phyloP scores from a whole-genome alignment of 805 yeast genomes.

The Myxozyma kluyveri region DNA sequence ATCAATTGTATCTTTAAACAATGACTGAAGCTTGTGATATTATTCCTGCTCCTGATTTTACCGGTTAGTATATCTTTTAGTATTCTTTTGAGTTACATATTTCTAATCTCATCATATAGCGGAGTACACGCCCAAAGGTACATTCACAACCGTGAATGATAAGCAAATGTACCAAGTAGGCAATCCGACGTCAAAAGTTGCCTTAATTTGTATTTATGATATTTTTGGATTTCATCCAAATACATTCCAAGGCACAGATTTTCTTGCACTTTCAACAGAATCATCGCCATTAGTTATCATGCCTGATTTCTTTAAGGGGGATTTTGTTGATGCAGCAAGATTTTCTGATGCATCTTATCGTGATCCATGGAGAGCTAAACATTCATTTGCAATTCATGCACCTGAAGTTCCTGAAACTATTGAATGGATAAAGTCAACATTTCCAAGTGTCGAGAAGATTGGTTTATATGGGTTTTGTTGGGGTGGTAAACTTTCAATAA shows the following conservation, averaged over 20 bases:
- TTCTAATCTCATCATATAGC: conserved; percentile 4
- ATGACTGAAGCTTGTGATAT: conserved; percentile 24
- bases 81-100: background rate
- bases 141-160: conserved; percentile 1
- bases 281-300: conserved; percentile 24
- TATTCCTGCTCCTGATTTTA: conserved; percentile 19
- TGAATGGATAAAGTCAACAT: conserved; percentile 6
- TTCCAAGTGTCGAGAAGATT: conserved; percentile 12
- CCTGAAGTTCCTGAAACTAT: conserved; percentile 8
- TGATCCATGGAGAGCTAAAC: conserved; percentile 13
- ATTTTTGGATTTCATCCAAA: conserved; percentile 26
- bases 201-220: conserved; percentile 26
- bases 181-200: conserved; percentile 8
- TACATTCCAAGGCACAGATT: conserved; percentile 28
- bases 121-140: conserved; percentile 22
- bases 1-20: too few relatives aligned
- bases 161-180: conserved; percentile 17
- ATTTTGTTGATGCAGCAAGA: conserved; percentile 12
- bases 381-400: conserved; percentile 3
- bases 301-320: conserved; percentile 29
- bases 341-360: conserved; percentile 8
- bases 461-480: conserved; percentile 30
- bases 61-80: conserved; percentile 6
- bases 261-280: conserved; percentile 12
- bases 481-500: conserved; percentile 27